phyloP scores from a whole-genome alignment of 495 filamentous ascomycete genomes.

The Aspergillus cristatus region DNA sequence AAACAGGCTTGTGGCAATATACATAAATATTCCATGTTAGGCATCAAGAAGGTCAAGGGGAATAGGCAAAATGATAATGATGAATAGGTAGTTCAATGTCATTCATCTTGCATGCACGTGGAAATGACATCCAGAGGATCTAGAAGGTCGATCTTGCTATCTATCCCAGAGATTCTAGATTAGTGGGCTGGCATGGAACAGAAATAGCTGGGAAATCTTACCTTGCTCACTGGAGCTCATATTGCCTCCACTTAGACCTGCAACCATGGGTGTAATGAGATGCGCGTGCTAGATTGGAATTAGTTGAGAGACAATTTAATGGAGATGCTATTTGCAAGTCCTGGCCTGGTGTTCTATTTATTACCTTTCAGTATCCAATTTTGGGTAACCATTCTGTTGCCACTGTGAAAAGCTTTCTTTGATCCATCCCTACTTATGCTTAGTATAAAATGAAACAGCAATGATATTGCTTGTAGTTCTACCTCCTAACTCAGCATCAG shows the following conservation, averaged over 20 bases:
- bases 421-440: slow-evolving; percentile 47
- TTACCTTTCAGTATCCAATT: slow-evolving; percentile 40
- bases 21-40: no score
- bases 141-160: no score
- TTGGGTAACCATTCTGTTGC: slow-evolving; percentile 46
- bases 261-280: slow-evolving; percentile 85
- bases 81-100: no score
- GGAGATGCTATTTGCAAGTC: no score
- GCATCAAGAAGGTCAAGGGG: no score
- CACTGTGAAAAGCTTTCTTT: slow-evolving; percentile 85
- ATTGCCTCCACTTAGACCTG: slow-evolving; percentile 76
- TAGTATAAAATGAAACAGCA: background rate
- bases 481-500: slow-evolving; percentile 66
- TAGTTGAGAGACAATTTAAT: background rate
- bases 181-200: no score
- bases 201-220: no score
- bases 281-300: slow-evolving; percentile 52
- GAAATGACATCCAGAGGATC: no score
- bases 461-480: slow-evolving; percentile 1
- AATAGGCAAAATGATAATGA: no score
- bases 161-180: no score
- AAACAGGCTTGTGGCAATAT: no score
- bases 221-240: slow-evolving; percentile 52
- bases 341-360: background rate
- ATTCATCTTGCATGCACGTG: no score